Percentiles rank a stretch among this genome's conserved stretches.
Evolutionary conservation across 257 asterid species (phyloP).

Genomic region (Fraxinus quadrangulata): DNA sequence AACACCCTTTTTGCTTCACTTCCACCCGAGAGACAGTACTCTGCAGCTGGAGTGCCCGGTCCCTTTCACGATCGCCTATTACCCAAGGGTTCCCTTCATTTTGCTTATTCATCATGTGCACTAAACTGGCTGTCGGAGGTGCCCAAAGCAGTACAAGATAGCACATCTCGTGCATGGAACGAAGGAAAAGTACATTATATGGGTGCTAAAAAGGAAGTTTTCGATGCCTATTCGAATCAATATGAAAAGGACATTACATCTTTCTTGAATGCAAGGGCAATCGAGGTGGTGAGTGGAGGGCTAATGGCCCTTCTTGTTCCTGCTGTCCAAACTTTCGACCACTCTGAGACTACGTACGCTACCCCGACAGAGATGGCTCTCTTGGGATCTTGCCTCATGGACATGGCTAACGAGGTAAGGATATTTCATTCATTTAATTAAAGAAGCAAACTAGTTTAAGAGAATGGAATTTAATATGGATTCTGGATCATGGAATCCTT

Average conservation of each 20-base stretch:
- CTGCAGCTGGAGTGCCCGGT: constrained; percentile 54
- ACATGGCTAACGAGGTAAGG: constrained; percentile 55
- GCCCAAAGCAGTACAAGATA: constrained; percentile 41
- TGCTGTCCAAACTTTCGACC: constrained; percentile 32
- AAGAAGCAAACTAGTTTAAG: too few relatives aligned
- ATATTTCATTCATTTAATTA: too few relatives aligned
- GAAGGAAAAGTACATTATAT: constrained; percentile 37
- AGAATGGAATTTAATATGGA: too few relatives aligned
- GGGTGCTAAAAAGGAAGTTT: constrained; percentile 33
- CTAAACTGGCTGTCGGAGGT: constrained; percentile 49
- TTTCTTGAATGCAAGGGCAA: constrained; percentile 50
- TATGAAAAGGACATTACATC: constrained; percentile 33
- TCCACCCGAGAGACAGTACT: constrained; percentile 36
- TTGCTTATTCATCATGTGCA: constrained; percentile 48
- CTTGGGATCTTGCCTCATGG: constrained; percentile 44
- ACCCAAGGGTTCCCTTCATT: constrained; percentile 43
- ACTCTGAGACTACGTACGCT: too few relatives aligned
- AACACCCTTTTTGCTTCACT: constrained; percentile 46
- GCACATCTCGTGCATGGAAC: constrained; percentile 40
- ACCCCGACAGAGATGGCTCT: constrained; percentile 9
- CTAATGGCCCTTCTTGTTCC: constrained; percentile 52
- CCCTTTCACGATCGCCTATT: constrained; percentile 45
- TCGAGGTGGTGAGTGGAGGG: constrained; percentile 49
- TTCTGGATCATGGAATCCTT: too few relatives aligned
- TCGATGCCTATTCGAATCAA: constrained; percentile 41